These are phyloP conservation scores for Chrysophaeum taylorii DNA, from an alignment of 352 stramenopile species.

Conservation along the genomic window DNA sequence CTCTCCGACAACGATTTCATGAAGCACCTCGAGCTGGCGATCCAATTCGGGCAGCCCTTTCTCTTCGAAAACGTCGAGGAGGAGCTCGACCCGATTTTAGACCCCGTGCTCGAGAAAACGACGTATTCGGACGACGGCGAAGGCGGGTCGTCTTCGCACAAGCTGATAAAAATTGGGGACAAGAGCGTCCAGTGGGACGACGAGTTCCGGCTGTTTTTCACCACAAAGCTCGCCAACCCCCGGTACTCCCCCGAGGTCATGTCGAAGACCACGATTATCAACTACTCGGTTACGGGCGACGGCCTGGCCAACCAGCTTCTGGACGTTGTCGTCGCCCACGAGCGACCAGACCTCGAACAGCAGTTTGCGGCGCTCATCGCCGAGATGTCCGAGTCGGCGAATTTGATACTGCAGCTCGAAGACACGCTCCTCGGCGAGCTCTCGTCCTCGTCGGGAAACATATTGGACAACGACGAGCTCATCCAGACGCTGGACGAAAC, in stretches of 20 bases:
- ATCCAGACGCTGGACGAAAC: slow-evolving; percentile 84
- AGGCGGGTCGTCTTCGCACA: no score
- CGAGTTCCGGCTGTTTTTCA: slow-evolving; percentile 83
- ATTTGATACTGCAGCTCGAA: slow-evolving; percentile 79
- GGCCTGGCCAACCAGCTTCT: slow-evolving; percentile 80
- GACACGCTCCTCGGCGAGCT: slow-evolving; percentile 78
- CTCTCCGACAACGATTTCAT: slow-evolving; percentile 85
- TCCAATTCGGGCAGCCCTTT: slow-evolving; percentile 87
- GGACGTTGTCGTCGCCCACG: slow-evolving; percentile 81
- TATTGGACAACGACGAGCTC: slow-evolving; percentile 85
- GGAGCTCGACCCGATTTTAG: slow-evolving; percentile 83
- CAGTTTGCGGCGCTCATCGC: slow-evolving; percentile 77
- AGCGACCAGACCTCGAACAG: slow-evolving; percentile 77
- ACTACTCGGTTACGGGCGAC: slow-evolving; percentile 83
- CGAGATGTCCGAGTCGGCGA: slow-evolving; percentile 80
- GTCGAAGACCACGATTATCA: slow-evolving; percentile 90
- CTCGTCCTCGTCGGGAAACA: slow-evolving; percentile 73
- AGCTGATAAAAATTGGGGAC: slow-evolving; percentile 79
- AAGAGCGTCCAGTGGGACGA: slow-evolving; percentile 85
- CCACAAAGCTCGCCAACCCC: slow-evolving; percentile 81
- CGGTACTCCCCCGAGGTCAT: slow-evolving; percentile 88
- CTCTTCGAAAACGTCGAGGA: slow-evolving; percentile 87
- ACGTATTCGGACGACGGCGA: slow-evolving; percentile 74
- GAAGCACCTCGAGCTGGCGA: slow-evolving; percentile 82
- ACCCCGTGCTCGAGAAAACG: slow-evolving; percentile 82